These are phyloP conservation scores for Oryza glumipatula DNA, from an alignment of 176 grass and related monocot genomes.

Conservation along the genomic window DNA sequence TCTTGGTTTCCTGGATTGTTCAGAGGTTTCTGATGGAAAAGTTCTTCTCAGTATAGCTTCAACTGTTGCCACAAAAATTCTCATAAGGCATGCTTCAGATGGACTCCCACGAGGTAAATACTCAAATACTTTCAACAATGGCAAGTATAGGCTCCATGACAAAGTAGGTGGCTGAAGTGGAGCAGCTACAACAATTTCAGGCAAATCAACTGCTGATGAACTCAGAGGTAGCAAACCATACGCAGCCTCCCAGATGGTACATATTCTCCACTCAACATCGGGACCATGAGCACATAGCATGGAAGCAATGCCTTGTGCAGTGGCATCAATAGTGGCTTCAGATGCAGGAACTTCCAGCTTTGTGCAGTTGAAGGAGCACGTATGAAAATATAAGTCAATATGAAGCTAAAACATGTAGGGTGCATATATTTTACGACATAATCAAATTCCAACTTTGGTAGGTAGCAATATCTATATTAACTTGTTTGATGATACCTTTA, in stretches of 20 bases:
- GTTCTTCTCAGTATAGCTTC: constrained; percentile 97
- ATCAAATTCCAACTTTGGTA: background rate
- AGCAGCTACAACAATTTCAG: constrained; percentile 93
- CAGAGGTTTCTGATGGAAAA: constrained; percentile 69
- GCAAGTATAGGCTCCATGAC: constrained; percentile 92
- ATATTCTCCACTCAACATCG: constrained; percentile 99
- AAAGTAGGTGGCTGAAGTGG: constrained; percentile 96
- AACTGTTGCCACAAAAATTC: constrained; percentile 98
- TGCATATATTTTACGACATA: constrained; percentile 7
- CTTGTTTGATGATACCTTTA: background rate
- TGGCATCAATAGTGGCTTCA: constrained; percentile 93
- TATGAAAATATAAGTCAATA: constrained; percentile 8
- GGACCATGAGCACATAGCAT: constrained; percentile 95
- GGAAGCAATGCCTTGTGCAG: constrained; percentile 98
- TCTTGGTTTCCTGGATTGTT: constrained; percentile 69
- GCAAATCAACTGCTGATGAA: constrained; percentile 97
- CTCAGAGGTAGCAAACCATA: constrained; percentile 95
- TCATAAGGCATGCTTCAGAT: constrained; percentile 97
- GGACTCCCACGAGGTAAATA: constrained; percentile 97
- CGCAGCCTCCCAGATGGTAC: constrained; percentile 98
- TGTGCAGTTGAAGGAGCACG: constrained; percentile 39
- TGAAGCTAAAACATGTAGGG: constrained; percentile 19
- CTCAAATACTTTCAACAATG: constrained; percentile 92
- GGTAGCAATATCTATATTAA: constrained; percentile 12
- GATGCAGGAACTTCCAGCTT: constrained; percentile 88